Conservation (phyloP, 257 asterid genomes). For the Nicotiana knightiana region DNA sequence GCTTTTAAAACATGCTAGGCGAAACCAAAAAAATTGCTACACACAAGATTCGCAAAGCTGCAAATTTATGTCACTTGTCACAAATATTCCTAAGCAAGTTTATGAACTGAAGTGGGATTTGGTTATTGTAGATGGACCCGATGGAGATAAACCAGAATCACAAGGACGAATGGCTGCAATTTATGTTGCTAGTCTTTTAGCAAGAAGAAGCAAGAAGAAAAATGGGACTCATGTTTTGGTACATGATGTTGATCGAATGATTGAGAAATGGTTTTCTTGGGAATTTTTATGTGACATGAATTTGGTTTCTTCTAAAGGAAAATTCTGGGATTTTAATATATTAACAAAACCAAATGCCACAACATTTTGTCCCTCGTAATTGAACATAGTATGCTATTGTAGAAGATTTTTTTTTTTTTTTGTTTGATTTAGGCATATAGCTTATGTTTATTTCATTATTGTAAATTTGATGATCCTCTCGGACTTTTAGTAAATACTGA, state of each 20-base stretch:
- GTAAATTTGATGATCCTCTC: too few relatives aligned
- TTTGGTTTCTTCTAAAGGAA: slow-evolving; percentile 71
- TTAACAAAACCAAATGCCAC: slow-evolving; percentile 33
- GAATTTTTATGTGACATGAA: slow-evolving; percentile 76
- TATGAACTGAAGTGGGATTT: slow-evolving; percentile 56
- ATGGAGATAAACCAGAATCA: slow-evolving; percentile 48
- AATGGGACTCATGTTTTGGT: slow-evolving; percentile 46
- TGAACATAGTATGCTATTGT: background rate
- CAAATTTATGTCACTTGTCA: slow-evolving; percentile 27
- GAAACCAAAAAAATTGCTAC: slow-evolving; percentile 33
- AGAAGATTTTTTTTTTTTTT: background rate
- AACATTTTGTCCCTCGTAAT: slow-evolving; percentile 31
- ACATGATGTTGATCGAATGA: slow-evolving; percentile 66
- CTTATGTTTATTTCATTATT: background rate
- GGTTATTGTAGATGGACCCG: slow-evolving; percentile 75
- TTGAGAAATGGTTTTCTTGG: slow-evolving; percentile 88
- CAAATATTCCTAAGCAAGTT: slow-evolving; percentile 42
- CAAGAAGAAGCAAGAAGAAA: slow-evolving; percentile 53
- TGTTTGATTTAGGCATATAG: background rate
- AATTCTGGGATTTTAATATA: slow-evolving; percentile 63
- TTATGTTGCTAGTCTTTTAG: slow-evolving; percentile 59
- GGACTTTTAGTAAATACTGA: too few relatives aligned
- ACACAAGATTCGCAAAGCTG: slow-evolving; percentile 23
- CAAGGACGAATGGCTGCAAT: slow-evolving; percentile 83
- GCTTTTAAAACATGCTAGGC: slow-evolving; percentile 56